Conservation (phyloP, 1,284 basidiomycete species). For the Melampsora abietis-canadensis region DNA sequence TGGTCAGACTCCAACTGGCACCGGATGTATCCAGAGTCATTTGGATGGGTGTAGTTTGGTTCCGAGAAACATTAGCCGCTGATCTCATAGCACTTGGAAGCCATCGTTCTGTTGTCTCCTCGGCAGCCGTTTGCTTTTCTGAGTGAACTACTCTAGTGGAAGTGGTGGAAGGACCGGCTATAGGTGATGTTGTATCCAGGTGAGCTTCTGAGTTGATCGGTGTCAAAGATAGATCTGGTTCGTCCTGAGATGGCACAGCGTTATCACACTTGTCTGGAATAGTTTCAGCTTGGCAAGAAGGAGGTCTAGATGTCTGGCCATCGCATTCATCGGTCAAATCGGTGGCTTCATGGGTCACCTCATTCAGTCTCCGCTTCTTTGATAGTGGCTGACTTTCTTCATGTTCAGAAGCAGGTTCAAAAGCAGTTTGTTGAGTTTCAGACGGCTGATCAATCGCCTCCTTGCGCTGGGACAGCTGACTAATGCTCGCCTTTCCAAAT, state of each 20-base stretch:
- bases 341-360: no score
- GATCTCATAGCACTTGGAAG: slow-evolving; percentile 28
- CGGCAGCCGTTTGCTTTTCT: neutral
- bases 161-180: neutral
- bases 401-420: neutral
- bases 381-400: neutral
- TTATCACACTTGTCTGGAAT: no score
- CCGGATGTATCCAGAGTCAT: slow-evolving; percentile 39
- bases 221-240: no score
- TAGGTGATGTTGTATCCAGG: no score
- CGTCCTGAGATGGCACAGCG: no score
- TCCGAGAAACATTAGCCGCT: neutral
- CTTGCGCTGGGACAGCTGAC: neutral
- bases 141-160: slow-evolving; percentile 12
- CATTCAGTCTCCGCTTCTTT: no score
- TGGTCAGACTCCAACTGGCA: slow-evolving; percentile 35
- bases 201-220: no score
- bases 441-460: neutral
- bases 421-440: neutral
- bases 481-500: neutral
- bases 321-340: neutral
- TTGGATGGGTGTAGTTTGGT: slow-evolving; percentile 14
- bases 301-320: neutral
- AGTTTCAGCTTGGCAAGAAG: neutral
- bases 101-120: slow-evolving; percentile 17